Conservation (phyloP, 2,329 filamentous ascomycete genomes). For the Beauveria sp. region DNA sequence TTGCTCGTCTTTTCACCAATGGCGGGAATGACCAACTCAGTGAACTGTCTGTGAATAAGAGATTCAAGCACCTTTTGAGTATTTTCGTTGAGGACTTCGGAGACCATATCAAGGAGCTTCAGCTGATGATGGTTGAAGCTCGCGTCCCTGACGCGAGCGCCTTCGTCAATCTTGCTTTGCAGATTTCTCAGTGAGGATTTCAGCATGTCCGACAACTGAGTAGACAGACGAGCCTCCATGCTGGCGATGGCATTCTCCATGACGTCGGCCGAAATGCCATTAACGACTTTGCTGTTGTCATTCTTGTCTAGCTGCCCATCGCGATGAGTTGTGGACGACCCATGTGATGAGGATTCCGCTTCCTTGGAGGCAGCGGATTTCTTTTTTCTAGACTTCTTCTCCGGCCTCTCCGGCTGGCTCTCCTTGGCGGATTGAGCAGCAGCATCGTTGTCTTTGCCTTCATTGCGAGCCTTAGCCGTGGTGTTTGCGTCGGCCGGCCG, state of each 20-base stretch:
- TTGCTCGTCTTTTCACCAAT: slow-evolving; percentile 61
- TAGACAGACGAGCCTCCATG: slow-evolving; percentile 44
- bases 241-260: slow-evolving; percentile 47
- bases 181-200: slow-evolving; percentile 54
- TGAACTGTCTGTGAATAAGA: slow-evolving; percentile 70
- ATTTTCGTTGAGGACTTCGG: slow-evolving; percentile 53
- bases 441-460: slow-evolving; percentile 42
- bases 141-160: slow-evolving; percentile 46
- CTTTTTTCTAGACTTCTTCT: slow-evolving; percentile 59
- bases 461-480: slow-evolving; percentile 33
- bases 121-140: slow-evolving; percentile 46
- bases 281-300: slow-evolving; percentile 24
- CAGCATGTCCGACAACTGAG: slow-evolving; percentile 42
- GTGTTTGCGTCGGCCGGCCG: slow-evolving; percentile 26
- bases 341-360: slow-evolving; percentile 40
- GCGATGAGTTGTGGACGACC: slow-evolving; percentile 27
- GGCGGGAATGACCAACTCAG: slow-evolving; percentile 66
- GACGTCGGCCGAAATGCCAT: slow-evolving; percentile 35
- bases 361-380: slow-evolving; percentile 45
- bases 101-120: slow-evolving; percentile 50
- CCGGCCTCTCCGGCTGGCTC: slow-evolving; percentile 46
- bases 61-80: slow-evolving; percentile 65
- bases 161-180: slow-evolving; percentile 57
- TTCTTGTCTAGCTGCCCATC: slow-evolving; percentile 25
- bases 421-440: slow-evolving; percentile 31